phyloP scores from a whole-genome alignment of 2,329 filamentous ascomycete genomes.

The Nemania sp. region DNA sequence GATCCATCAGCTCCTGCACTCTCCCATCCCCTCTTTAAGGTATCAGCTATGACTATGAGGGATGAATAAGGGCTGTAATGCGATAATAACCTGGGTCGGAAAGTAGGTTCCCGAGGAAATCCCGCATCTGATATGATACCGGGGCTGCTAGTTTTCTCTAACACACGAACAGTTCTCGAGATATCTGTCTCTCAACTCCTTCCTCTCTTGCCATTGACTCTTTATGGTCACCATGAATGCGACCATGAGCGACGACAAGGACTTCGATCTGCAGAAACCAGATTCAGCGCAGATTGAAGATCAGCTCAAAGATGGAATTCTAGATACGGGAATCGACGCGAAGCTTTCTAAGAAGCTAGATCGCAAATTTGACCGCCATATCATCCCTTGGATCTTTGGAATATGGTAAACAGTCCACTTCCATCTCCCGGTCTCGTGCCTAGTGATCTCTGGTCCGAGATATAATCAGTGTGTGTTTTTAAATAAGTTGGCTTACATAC shows the following conservation, averaged over 20 bases:
- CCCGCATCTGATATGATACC: too few species aligned
- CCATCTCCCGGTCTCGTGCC: neutral
- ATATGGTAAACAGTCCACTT: constrained; percentile 23
- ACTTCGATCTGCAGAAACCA: constrained; percentile 13
- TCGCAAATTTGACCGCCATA: constrained; percentile 30
- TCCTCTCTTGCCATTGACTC: neutral
- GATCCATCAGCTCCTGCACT: too few species aligned
- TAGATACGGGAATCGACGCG: constrained; percentile 7
- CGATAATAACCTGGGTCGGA: too few species aligned
- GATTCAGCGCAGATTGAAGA: constrained; percentile 19
- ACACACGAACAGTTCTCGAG: too few species aligned
- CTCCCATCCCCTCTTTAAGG: too few species aligned
- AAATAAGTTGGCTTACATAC: constrained; percentile 3
- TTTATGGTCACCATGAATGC: neutral
- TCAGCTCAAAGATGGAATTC: neutral
- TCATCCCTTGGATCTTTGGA: constrained; percentile 32
- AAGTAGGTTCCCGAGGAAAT: neutral
- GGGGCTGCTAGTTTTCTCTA: too few species aligned
- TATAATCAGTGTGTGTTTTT: neutral
- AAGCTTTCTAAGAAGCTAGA: constrained; percentile 24
- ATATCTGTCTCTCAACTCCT: neutral
- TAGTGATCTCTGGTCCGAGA: neutral
- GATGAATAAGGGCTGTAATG: too few species aligned
- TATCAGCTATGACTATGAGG: too few species aligned
- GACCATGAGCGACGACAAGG: constrained; percentile 15